A percentile compares a stretch with the other conserved stretches of the same genome.
Conservation (phyloP, 164 flowering plant genomes). For the Piper betle region DNA sequence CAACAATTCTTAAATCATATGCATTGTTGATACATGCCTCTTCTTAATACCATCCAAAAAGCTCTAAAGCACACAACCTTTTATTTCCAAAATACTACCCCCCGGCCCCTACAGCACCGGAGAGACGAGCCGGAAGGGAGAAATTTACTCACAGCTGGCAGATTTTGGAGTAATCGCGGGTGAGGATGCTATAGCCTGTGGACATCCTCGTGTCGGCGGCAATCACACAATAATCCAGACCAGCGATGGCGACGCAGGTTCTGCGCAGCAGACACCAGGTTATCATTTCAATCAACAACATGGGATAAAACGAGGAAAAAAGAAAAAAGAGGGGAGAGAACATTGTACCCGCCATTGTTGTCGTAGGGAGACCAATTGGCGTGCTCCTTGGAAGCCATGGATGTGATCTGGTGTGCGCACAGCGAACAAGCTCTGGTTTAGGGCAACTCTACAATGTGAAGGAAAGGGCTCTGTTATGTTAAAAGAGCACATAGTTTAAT, state of each 20-base stretch:
- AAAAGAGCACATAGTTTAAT: too few relatives aligned
- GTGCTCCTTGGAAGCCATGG: background rate
- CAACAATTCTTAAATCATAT: too few relatives aligned
- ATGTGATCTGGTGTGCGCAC: background rate
- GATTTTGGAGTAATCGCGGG: constrained; percentile 89
- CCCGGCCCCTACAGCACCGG: constrained; percentile 1
- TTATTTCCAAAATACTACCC: too few relatives aligned
- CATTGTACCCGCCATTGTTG: constrained; percentile 1
- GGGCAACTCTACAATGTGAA: too few relatives aligned
- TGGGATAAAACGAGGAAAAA: background rate
- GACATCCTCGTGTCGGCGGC: constrained; percentile 95
- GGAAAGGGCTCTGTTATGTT: too few relatives aligned
- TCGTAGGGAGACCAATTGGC: constrained; percentile 1
- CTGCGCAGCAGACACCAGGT: constrained; percentile 20
- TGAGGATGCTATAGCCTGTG: constrained; percentile 73
- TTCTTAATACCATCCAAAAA: too few relatives aligned
- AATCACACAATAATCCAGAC: constrained; percentile 77
- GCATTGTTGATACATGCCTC: too few relatives aligned
- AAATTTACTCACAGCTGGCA: constrained; percentile 30
- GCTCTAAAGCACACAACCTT: too few relatives aligned
- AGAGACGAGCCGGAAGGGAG: constrained; percentile 2
- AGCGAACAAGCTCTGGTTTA: background rate
- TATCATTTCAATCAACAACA: background rate
- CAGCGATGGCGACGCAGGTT: constrained; percentile 79
- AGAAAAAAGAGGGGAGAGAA: background rate